Conservation (phyloP, 352 stramenopile species). For the Phytophthora tubulina region DNA sequence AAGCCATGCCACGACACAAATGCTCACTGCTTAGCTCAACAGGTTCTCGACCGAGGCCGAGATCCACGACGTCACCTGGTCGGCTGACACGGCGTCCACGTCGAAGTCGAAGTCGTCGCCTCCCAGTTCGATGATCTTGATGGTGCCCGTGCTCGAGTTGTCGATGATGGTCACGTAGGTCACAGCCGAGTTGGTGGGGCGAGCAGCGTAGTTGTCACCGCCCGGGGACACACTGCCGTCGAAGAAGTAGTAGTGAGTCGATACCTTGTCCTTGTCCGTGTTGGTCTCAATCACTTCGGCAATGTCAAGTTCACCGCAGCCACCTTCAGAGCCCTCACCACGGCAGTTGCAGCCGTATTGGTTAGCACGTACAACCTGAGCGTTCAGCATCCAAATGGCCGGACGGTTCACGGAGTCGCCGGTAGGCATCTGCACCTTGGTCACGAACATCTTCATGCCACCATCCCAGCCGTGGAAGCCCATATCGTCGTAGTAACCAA, state of each 20-base stretch:
- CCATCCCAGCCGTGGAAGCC: slow-evolving; percentile 74
- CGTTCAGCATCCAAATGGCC: slow-evolving; percentile 83
- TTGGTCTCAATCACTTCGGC: slow-evolving; percentile 80
- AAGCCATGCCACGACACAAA: slow-evolving; percentile 15
- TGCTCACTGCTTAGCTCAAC: slow-evolving; percentile 31
- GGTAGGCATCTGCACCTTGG: slow-evolving; percentile 70
- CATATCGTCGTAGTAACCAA: slow-evolving; percentile 72
- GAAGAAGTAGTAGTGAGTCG: slow-evolving; percentile 83
- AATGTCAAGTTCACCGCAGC: slow-evolving; percentile 78
- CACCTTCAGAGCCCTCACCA: slow-evolving; percentile 54
- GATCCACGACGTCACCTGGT: slow-evolving; percentile 48
- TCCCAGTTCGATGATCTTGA: slow-evolving; percentile 61
- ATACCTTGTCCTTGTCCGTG: slow-evolving; percentile 59
- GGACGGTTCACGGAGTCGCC: slow-evolving; percentile 57
- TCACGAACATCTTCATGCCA: slow-evolving; percentile 81
- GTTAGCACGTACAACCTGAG: slow-evolving; percentile 68
- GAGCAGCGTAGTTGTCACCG: slow-evolving; percentile 54
- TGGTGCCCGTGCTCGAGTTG: slow-evolving; percentile 42
- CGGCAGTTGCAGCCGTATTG: slow-evolving; percentile 86
- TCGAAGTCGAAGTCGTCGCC: slow-evolving; percentile 55
- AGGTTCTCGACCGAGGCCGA: slow-evolving; percentile 51
- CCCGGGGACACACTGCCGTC: slow-evolving; percentile 55
- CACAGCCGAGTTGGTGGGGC: slow-evolving; percentile 41
- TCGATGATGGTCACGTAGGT: slow-evolving; percentile 68
- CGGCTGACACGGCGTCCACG: slow-evolving; percentile 39